Conservation (phyloP, 192 early-diverging fungal species). For the Linnemannia elongata region DNA sequence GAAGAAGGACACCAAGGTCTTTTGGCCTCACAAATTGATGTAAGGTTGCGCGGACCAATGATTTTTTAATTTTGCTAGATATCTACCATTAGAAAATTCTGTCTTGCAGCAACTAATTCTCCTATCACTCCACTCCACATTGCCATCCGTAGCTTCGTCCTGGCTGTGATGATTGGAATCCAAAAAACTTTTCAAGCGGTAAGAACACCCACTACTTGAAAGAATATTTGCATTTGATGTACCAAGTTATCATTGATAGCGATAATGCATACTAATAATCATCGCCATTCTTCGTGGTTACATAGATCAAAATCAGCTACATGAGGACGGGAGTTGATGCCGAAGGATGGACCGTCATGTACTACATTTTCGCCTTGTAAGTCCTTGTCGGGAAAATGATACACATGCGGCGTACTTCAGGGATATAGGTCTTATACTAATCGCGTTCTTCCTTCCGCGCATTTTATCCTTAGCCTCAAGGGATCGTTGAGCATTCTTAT, state of each 20-base stretch:
- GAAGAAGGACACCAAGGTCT: slow-evolving; percentile 59
- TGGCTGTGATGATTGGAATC: slow-evolving; percentile 61
- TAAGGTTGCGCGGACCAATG: slow-evolving; percentile 18
- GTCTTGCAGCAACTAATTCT: not conserved
- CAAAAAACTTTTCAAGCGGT: slow-evolving; percentile 67
- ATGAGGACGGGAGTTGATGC: slow-evolving; percentile 62
- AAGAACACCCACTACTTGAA: slow-evolving; percentile 13
- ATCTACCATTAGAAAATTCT: not conserved
- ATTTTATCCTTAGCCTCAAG: slow-evolving; percentile 51
- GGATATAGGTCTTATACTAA: not conserved
- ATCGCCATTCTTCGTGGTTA: not conserved
- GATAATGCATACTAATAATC: not conserved
- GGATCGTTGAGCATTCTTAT: slow-evolving; percentile 67
- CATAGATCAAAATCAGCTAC: slow-evolving; percentile 63
- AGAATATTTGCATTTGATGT: not conserved
- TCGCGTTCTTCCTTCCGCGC: not conserved
- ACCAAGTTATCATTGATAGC: not conserved
- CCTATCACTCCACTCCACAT: not conserved
- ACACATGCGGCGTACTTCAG: not conserved
- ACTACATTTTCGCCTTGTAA: slow-evolving; percentile 70
- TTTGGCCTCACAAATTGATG: slow-evolving; percentile 67
- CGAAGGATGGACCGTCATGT: slow-evolving; percentile 68
- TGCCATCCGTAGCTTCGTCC: slow-evolving; percentile 45
- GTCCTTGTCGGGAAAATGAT: not conserved
- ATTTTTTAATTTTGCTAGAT: not conserved